These are phyloP conservation scores for Rhodamnia argentea DNA, from an alignment of 345 rosid genomes.

Conservation along the genomic window DNA sequence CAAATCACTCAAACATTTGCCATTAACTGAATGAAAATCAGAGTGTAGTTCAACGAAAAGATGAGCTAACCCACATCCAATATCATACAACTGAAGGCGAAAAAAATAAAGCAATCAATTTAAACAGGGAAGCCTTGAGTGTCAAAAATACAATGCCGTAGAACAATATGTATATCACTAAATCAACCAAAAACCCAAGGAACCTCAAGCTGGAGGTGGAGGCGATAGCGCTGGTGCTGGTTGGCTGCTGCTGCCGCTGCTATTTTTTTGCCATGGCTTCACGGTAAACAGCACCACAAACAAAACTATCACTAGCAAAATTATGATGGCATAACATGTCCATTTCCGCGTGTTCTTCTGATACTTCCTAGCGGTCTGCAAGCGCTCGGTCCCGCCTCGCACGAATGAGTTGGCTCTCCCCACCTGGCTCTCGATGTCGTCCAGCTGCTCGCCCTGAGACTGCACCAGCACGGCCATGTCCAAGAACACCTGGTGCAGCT, in stretches of 20 bases:
- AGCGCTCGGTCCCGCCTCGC: slow-evolving; percentile 39
- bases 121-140: background rate
- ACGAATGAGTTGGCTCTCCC: slow-evolving; percentile 62
- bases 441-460: slow-evolving; percentile 70
- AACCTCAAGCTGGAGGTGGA: background rate
- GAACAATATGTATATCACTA: background rate
- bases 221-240: background rate
- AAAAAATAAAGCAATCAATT: background rate
- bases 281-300: slow-evolving; percentile 23
- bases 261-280: slow-evolving; percentile 16
- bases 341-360: slow-evolving; percentile 62
- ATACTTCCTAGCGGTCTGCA: slow-evolving; percentile 37
- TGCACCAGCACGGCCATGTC: slow-evolving; percentile 87
- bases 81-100: background rate
- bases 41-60: background rate
- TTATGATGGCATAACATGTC: slow-evolving; percentile 41
- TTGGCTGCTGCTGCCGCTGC: background rate
- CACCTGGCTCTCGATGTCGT: slow-evolving; percentile 72
- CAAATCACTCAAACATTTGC: background rate
- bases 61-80: background rate
- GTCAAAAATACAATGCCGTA: background rate
- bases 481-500: slow-evolving; percentile 72
- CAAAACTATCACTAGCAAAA: slow-evolving; percentile 16
- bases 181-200: background rate
- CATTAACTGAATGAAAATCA: background rate